A percentile compares a stretch with the other conserved stretches of the same genome.
Conservation (phyloP, 371 early-diverging fungal genomes). For the Circinella minor region DNA sequence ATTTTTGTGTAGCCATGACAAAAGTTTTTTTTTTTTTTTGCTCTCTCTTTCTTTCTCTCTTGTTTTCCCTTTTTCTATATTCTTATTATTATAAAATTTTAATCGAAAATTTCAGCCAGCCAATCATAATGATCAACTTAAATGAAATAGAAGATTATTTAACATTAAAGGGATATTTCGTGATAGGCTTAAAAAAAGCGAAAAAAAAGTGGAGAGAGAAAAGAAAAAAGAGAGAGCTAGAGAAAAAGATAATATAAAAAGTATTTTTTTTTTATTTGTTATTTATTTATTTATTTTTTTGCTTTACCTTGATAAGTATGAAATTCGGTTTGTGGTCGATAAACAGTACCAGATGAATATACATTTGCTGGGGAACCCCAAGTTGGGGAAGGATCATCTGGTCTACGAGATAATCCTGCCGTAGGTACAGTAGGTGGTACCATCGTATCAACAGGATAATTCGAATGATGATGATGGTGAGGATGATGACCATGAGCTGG, state of each 20-base stretch:
- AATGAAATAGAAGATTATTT: background rate
- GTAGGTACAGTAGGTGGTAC: conserved; percentile 9
- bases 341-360: conserved; percentile 2
- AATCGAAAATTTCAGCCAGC: conserved; percentile 9
- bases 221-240: background rate
- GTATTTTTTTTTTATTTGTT: background rate
- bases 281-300: background rate
- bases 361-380: conserved; percentile 6
- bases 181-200: background rate
- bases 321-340: background rate
- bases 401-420: background rate
- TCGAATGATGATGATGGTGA: background rate
- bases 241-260: too few species aligned
- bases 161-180: background rate
- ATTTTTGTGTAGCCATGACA: background rate
- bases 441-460: conserved; percentile 6
- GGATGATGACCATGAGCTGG: too few species aligned
- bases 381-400: conserved; percentile 7
- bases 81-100: background rate
- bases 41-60: background rate
- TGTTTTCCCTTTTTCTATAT: too few species aligned
- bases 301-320: conserved; percentile 13
- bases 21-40: background rate
- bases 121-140: conserved; percentile 14
- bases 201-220: background rate